Conservation (phyloP, 73 alveolate genomes). For the Paramecium sexaurelia region DNA sequence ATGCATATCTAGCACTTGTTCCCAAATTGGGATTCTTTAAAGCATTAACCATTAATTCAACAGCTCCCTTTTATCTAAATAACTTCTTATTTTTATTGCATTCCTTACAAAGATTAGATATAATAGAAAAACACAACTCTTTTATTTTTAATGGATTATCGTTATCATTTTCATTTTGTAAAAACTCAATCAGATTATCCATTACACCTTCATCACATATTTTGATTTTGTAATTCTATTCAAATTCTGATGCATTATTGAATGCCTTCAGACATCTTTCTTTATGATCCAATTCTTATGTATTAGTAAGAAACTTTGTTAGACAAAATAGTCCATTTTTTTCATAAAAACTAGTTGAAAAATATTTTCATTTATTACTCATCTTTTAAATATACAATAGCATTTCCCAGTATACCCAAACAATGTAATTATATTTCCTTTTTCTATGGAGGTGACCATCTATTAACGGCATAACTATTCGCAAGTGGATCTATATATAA, state of each 20-base stretch:
- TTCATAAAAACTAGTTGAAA: constrained; percentile 60
- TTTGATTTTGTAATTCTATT: constrained; percentile 77
- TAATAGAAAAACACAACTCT: constrained; percentile 92
- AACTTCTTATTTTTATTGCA: constrained; percentile 92
- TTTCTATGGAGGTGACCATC: constrained; percentile 96
- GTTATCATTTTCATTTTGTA: constrained; percentile 86
- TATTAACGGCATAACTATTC: constrained; percentile 79
- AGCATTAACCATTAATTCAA: constrained; percentile 91
- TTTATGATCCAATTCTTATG: constrained; percentile 58
- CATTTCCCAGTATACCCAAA: constrained; percentile 69
- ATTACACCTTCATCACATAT: constrained; percentile 93
- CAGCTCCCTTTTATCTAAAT: constrained; percentile 97
- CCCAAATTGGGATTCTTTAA: constrained; percentile 75
- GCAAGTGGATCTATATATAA: constrained; percentile 92
- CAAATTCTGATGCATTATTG: constrained; percentile 66
- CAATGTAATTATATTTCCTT: constrained; percentile 92
- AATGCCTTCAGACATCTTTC: constrained; percentile 66
- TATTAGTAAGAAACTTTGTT: constrained; percentile 62
- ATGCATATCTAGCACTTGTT: constrained; percentile 70
- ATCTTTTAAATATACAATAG: constrained; percentile 59
- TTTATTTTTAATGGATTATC: constrained; percentile 92
- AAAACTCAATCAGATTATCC: constrained; percentile 91
- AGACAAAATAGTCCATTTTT: constrained; percentile 65
- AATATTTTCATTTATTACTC: constrained; percentile 46
- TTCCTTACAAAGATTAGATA: constrained; percentile 91